These are phyloP conservation scores for Brasenia schreberi DNA, from an alignment of 164 flowering plant species.

Conservation along the genomic window DNA sequence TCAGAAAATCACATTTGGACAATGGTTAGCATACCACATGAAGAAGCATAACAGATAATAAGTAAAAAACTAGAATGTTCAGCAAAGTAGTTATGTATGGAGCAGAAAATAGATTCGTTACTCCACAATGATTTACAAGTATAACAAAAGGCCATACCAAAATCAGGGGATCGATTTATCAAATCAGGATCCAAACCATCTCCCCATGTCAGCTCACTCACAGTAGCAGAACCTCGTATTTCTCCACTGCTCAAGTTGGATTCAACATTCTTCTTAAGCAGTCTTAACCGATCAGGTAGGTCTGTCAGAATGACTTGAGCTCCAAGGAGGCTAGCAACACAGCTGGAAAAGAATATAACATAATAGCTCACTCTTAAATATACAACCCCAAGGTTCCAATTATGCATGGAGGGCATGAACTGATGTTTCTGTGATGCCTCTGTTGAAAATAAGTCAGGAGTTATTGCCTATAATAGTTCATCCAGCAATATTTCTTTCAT, in stretches of 20 bases:
- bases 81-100: no score
- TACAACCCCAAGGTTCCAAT: no score
- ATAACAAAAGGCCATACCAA: conserved; percentile 21
- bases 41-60: not conserved
- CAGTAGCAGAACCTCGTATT: conserved; percentile 52
- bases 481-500: no score
- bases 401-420: no score
- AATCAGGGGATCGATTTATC: conserved; percentile 57
- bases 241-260: conserved; percentile 35
- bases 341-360: conserved; percentile 25
- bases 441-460: no score
- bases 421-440: no score
- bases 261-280: conserved; percentile 70
- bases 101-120: not conserved
- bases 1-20: no score
- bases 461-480: no score
- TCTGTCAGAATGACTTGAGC: conserved; percentile 71
- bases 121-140: not conserved
- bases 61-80: not conserved
- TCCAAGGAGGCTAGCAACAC: conserved; percentile 80
- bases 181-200: conserved; percentile 44
- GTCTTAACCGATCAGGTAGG: conserved; percentile 75
- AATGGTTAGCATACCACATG: no score
- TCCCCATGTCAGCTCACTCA: conserved; percentile 71
- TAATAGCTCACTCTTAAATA: no score